These are phyloP conservation scores for Solanum arcanum DNA, from an alignment of 257 asterid species.

Conservation along the genomic window DNA sequence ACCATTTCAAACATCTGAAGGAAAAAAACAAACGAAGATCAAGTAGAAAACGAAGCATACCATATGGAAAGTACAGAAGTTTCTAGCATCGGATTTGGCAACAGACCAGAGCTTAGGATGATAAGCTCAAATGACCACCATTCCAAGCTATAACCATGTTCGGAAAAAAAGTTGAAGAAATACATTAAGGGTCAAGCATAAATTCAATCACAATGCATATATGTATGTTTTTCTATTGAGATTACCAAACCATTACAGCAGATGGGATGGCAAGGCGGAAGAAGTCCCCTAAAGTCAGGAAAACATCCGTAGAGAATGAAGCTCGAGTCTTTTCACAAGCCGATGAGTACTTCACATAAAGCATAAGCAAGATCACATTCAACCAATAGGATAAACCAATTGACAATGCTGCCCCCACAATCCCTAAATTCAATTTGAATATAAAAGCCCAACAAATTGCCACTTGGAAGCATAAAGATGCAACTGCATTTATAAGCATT, in stretches of 20 bases:
- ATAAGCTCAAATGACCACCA: slow-evolving; percentile 83
- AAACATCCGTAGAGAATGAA: slow-evolving; percentile 30
- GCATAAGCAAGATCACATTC: slow-evolving; percentile 36
- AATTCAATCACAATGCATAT: background rate
- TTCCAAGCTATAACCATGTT: slow-evolving; percentile 31
- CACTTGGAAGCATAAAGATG: slow-evolving; percentile 46
- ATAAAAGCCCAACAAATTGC: slow-evolving; percentile 57
- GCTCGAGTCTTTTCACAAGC: slow-evolving; percentile 34
- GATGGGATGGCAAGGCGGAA: slow-evolving; percentile 63
- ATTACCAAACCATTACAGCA: slow-evolving; percentile 79
- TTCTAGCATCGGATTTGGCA: slow-evolving; percentile 71
- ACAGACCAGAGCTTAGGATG: slow-evolving; percentile 54
- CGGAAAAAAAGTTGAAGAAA: background rate
- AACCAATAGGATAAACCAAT: slow-evolving; percentile 70
- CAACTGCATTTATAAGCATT: slow-evolving; percentile 55
- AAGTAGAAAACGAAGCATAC: slow-evolving; percentile 10
- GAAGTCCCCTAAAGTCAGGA: slow-evolving; percentile 38
- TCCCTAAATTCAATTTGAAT: slow-evolving; percentile 49
- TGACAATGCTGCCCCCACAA: slow-evolving; percentile 60
- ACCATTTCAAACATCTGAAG: background rate
- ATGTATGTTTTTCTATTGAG: background rate
- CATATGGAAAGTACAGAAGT: slow-evolving; percentile 70
- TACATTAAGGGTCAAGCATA: background rate
- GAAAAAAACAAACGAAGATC: background rate
- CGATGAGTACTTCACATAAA: slow-evolving; percentile 48